phyloP scores from a whole-genome alignment of 2,329 filamentous ascomycete genomes.

The Fusarium phyllophilum region DNA sequence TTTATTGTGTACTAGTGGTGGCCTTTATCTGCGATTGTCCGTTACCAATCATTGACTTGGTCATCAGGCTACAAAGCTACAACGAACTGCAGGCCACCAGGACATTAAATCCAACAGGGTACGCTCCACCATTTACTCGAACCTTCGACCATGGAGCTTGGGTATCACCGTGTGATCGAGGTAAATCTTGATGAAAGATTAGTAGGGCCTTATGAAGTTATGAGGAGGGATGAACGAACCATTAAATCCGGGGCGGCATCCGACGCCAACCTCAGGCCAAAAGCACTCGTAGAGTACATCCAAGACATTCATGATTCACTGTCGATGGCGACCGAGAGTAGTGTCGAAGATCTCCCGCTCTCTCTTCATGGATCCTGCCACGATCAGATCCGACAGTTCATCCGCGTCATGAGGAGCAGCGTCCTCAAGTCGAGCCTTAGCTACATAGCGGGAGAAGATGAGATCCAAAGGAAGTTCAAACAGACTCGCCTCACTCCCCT shows the following conservation, averaged over 20 bases:
- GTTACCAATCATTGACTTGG: background rate
- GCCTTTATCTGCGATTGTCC: background rate
- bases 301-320: background rate
- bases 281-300: fast-evolving
- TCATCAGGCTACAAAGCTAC: background rate
- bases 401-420: background rate
- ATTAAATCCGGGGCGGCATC: fast-evolving
- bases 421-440: fast-evolving
- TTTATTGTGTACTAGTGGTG: background rate
- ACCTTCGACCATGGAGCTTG: background rate
- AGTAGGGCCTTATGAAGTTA: background rate
- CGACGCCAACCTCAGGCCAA: background rate
- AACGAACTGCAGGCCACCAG: background rate
- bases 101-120: background rate
- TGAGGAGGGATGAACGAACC: background rate
- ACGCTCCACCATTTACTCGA: background rate
- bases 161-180: fast-evolving
- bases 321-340: background rate
- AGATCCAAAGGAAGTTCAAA: background rate
- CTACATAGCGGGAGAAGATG: background rate
- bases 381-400: background rate
- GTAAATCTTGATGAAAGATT: background rate
- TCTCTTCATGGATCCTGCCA: background rate
- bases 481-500: background rate
- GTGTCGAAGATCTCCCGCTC: background rate